Base-by-base conservation (phyloP, 2,329 filamentous ascomycete genomes). In the Aspergillus uvarum region DNA sequence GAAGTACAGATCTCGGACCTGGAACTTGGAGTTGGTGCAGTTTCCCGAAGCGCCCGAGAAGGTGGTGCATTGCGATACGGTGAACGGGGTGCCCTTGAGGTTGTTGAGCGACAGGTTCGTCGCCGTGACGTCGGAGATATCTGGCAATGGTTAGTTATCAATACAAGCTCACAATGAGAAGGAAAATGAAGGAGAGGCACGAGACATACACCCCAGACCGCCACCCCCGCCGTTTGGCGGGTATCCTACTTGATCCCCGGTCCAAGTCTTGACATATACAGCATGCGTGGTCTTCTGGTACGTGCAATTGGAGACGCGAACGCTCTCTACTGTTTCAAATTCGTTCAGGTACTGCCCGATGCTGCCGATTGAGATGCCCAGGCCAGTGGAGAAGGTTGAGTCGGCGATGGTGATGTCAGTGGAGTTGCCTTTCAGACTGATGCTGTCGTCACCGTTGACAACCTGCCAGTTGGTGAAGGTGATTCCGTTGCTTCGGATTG, bases 161-260 rank as follows among this genome's bases (percentile, higher is more conserved):
- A 4, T n/a, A n/a, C n/a, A n/a, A n/a, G n/a, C 26, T 14, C 14
- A 47, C 7, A 11, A 26, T 4, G 1, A 31, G 4, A n/a, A n/a
- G n/a, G n/a, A n/a, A n/a, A n/a, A n/a, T n/a, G n/a, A n/a, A n/a
- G n/a, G 12, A n/a, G 24, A 47, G 6, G 3, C 12, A 29, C 3
- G 47, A 31, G 38, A 67, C 81, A 69, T 68, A 84, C 83, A 77
- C 10, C 84, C 84, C 0, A 81, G 66, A 3, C 84, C 85, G 16
- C 82, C 84, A 11, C 84, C 84, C 2, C 83, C 85, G 16, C 85
- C 84, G 63, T 87, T 87, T 1, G 83, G 84, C 1, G 82, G 82
- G 54, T 79, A 82, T 19, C 82, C 81, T 29, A 76, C 76, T 38
- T 77, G 76, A 10, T 80, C 71, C 19, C 82, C 83, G 0, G 82